Percentiles rank a stretch among this genome's conserved stretches.
Conservation (phyloP, 2,329 filamentous ascomycete genomes). For the Trematosphaeria pertusa region DNA sequence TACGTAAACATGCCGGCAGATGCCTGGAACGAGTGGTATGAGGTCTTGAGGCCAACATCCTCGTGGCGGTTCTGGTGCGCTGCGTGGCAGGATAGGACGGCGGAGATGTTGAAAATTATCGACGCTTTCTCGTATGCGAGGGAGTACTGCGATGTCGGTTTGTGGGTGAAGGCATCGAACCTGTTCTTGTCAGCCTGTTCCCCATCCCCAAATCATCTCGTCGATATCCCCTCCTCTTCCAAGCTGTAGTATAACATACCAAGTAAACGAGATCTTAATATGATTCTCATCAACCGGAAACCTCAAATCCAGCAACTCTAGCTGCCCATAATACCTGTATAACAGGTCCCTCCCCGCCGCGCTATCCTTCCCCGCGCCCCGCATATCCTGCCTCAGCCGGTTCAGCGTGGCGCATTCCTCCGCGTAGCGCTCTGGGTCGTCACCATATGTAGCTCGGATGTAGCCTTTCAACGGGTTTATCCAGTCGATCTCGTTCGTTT, state of each 20-base stretch:
- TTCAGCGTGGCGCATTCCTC: conserved; percentile 96
- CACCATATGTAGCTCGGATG: conserved; percentile 91
- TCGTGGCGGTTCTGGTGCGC: conserved; percentile 91
- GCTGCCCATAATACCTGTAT: conserved; percentile 96
- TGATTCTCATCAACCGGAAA: conserved; percentile 99
- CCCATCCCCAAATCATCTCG: neutral
- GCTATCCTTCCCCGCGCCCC: conserved; percentile 95
- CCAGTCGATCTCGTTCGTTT: conserved; percentile 99
- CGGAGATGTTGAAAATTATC: conserved; percentile 99
- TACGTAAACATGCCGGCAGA: conserved; percentile 99
- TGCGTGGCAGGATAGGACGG: conserved; percentile 94
- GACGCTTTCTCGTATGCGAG: conserved; percentile 98
- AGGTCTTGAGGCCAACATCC: conserved; percentile 91
- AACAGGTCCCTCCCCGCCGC: conserved; percentile 90
- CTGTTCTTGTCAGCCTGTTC: conserved; percentile 56
- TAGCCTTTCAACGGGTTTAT: conserved; percentile 88
- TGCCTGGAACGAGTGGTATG: conserved; percentile 97
- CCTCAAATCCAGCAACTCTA: conserved; percentile 90
- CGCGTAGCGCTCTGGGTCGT: conserved; percentile 93
- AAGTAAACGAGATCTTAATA: conserved; percentile 98
- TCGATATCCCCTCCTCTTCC: neutral
- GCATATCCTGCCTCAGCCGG: conserved; percentile 95
- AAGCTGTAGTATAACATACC: conserved; percentile 62
- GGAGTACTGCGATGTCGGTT: conserved; percentile 95
- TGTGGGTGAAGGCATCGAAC: conserved; percentile 99